These are phyloP conservation scores for Botrytis byssoidea DNA, from an alignment of 2,329 filamentous ascomycete species.

Conservation along the genomic window DNA sequence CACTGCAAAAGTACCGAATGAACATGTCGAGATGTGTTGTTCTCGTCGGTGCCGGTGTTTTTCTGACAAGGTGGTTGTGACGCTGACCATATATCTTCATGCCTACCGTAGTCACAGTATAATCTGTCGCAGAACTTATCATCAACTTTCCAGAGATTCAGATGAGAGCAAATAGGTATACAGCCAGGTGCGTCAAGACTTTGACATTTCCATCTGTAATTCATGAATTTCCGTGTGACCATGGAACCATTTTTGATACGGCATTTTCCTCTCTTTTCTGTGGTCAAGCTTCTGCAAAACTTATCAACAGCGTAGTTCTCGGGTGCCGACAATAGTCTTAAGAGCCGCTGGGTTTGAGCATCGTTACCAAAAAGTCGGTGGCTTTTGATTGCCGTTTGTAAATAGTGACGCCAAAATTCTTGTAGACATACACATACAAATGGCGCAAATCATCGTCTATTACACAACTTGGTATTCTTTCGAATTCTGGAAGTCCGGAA, in stretches of 20 bases:
- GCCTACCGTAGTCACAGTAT: not conserved
- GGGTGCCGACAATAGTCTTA: not conserved
- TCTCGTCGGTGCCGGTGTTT: not conserved
- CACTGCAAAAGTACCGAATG: not conserved
- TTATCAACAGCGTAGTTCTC: not conserved
- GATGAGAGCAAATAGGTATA: not conserved
- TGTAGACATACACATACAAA: not conserved
- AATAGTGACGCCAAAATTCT: not conserved
- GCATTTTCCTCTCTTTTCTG: not conserved
- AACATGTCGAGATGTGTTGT: not conserved
- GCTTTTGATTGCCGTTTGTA: not conserved
- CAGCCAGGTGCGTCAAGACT: not conserved
- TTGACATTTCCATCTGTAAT: not conserved
- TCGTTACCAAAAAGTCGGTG: not conserved
- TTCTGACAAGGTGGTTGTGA: not conserved
- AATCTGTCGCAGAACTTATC: not conserved
- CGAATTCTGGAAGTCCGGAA: not conserved
- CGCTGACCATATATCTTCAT: not conserved
- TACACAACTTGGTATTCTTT: not conserved
- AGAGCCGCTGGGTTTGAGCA: not conserved
- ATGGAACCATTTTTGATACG: not conserved
- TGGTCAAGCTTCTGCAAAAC: not conserved
- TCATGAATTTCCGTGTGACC: not conserved
- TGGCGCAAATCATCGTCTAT: fast-evolving
- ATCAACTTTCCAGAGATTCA: not conserved